These are phyloP conservation scores for Phoenix roebelenii DNA, from an alignment of 176 grass and related monocot genomes.

Conservation along the genomic window DNA sequence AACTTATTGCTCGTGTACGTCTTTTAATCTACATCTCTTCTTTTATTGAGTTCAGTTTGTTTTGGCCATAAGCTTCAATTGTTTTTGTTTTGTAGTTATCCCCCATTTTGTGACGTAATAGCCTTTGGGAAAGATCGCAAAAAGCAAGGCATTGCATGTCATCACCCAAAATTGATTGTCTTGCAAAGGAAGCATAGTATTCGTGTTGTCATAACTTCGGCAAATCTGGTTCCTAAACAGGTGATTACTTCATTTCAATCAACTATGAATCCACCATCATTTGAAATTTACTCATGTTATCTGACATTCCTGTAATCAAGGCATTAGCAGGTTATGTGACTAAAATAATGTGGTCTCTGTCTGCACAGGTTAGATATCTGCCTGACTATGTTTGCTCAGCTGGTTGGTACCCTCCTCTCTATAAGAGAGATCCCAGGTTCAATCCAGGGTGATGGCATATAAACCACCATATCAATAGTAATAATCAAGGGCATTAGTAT, in stretches of 20 bases:
- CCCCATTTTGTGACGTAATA: conserved; percentile 65
- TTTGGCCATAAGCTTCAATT: conserved; percentile 7
- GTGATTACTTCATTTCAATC: conserved; percentile 17
- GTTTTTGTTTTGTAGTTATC: conserved; percentile 40
- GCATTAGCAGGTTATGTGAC: no score
- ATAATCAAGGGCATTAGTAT: no score
- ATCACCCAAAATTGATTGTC: conserved; percentile 77
- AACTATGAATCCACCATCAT: not conserved
- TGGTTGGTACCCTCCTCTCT: no score
- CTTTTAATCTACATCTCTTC: not conserved
- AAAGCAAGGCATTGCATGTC: conserved; percentile 83
- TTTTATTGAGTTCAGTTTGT: not conserved
- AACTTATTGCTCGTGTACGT: conserved; percentile 72
- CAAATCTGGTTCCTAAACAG: conserved; percentile 77
- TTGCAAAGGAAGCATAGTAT: conserved; percentile 65
- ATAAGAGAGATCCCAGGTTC: no score
- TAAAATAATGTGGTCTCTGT: no score
- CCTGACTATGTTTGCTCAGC: no score
- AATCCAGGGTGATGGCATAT: no score
- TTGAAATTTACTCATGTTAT: not conserved
- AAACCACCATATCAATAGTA: no score
- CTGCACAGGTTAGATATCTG: no score
- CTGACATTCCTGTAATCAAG: not conserved
- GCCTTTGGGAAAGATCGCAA: conserved; percentile 86
- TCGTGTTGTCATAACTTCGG: conserved; percentile 70